phyloP scores from a whole-genome alignment of 2,329 filamentous ascomycete genomes.

The Penicillium sclerotigenum region DNA sequence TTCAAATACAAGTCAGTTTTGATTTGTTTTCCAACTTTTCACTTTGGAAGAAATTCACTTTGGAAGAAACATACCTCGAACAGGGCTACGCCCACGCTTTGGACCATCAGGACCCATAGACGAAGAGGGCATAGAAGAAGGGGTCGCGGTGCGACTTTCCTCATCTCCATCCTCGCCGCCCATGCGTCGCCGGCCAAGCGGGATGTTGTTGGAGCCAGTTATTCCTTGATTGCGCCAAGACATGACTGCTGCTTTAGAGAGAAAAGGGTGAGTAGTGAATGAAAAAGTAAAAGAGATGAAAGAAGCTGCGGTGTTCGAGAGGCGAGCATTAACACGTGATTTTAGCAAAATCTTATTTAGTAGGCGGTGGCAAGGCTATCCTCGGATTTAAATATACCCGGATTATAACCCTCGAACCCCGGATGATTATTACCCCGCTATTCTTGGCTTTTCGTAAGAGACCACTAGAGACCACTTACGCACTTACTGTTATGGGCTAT shows the following conservation, averaged over 20 bases:
- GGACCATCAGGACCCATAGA: slow-evolving; percentile 37
- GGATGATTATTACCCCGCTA: background rate
- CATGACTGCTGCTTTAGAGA: slow-evolving; percentile 43
- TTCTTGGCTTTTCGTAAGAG: no score
- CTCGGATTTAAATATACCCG: background rate
- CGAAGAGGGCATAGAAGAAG: slow-evolving; percentile 43
- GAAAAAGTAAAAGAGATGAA: slow-evolving; percentile 8
- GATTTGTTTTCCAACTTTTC: slow-evolving; percentile 15
- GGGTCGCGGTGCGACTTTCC: slow-evolving; percentile 46
- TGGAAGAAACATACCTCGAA: slow-evolving; percentile 63
- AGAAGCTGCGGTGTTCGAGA: background rate
- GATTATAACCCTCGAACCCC: no score
- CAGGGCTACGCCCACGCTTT: slow-evolving; percentile 92
- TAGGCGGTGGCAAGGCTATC: background rate
- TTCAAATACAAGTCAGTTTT: slow-evolving; percentile 10
- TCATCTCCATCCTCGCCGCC: slow-evolving; percentile 60
- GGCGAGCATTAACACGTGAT: background rate
- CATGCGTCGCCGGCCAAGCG: slow-evolving; percentile 80
- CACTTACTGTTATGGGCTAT: no score
- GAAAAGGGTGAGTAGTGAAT: slow-evolving; percentile 13
- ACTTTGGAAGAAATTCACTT: slow-evolving; percentile 17
- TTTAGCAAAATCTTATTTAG: background rate
- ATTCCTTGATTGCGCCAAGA: slow-evolving; percentile 72
- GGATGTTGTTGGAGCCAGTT: slow-evolving; percentile 97
- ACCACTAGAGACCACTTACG: no score